Conservation (phyloP, 495 filamentous ascomycete genomes). For the Ramalina peruviana region DNA sequence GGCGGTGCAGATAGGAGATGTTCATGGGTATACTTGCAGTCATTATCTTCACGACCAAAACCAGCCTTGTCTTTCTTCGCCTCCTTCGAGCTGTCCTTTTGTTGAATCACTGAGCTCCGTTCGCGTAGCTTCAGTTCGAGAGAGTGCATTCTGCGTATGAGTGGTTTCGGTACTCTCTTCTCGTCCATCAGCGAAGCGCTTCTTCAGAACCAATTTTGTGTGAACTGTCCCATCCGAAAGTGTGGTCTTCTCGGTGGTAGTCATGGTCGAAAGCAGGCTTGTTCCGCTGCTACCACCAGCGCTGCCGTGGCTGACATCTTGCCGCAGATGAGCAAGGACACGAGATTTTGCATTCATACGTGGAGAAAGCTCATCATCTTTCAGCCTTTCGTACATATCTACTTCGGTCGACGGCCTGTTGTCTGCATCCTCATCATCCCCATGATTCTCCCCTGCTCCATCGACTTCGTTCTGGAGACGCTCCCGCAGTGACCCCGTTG, state of each 20-base stretch:
- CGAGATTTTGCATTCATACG: not conserved
- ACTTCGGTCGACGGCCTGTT: slow-evolving; percentile 21
- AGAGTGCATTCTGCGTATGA: slow-evolving; percentile 8
- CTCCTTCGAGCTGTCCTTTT: not conserved
- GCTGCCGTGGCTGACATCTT: slow-evolving; percentile 11
- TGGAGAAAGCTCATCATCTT: not conserved
- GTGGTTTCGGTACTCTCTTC: slow-evolving; percentile 39
- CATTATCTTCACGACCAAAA: slow-evolving; percentile 12
- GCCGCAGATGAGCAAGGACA: slow-evolving; percentile 1
- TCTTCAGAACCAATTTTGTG: slow-evolving; percentile 45
- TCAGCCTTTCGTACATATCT: slow-evolving; percentile 29
- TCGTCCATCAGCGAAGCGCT: slow-evolving; percentile 47
- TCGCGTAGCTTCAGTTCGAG: not conserved
- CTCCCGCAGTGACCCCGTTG: no score
- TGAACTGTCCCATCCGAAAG: slow-evolving; percentile 46
- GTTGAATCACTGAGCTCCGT: not conserved
- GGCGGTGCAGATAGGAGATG: no score
- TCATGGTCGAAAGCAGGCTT: slow-evolving; percentile 41
- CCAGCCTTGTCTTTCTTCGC: slow-evolving; percentile 12
- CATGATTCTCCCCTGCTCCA: not conserved
- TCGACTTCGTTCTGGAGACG: not conserved
- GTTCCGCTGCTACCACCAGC: slow-evolving; percentile 4
- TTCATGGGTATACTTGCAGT: no score
- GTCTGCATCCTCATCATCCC: slow-evolving; percentile 2
- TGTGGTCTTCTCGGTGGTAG: slow-evolving; percentile 38